Conservation (phyloP, 2,329 filamentous ascomycete species). For the Colletotrichum spaethianum region DNA sequence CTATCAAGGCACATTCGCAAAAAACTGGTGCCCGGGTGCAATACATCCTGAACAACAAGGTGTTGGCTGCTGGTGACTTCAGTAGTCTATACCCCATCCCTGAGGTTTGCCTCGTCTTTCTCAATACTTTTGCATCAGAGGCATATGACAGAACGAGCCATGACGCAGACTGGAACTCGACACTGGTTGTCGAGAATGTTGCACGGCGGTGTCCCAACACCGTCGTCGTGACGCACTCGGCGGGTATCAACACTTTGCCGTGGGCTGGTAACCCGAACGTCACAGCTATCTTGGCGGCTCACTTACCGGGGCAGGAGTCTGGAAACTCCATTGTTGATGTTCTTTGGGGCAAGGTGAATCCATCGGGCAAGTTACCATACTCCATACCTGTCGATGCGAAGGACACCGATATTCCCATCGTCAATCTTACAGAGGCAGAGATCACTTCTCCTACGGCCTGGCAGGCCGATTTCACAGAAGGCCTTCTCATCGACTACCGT, state of each 20-base stretch:
- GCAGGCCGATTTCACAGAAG: conserved; percentile 65
- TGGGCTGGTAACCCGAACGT: conserved; percentile 76
- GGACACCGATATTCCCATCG: conserved; percentile 60
- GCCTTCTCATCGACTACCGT: conserved; percentile 69
- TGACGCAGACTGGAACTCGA: conserved; percentile 74
- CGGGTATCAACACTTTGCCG: conserved; percentile 69
- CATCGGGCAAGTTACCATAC: conserved; percentile 65
- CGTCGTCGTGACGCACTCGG: conserved; percentile 74
- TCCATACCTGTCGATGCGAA: conserved; percentile 62
- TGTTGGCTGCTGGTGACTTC: conserved; percentile 65
- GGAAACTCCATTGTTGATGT: conserved; percentile 83
- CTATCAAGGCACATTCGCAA: conserved; percentile 72
- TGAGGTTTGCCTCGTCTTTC: conserved; percentile 78
- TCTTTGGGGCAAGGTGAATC: conserved; percentile 71
- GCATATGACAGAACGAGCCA: conserved; percentile 72
- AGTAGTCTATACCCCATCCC: conserved; percentile 64
- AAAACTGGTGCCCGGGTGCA: conserved; percentile 67
- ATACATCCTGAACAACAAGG: conserved; percentile 58
- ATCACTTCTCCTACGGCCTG: conserved; percentile 69
- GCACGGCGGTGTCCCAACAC: conserved; percentile 67
- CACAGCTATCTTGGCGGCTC: conserved; percentile 83
- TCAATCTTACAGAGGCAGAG: conserved; percentile 70
- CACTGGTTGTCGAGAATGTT: conserved; percentile 69
- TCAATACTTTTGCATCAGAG: conserved; percentile 78
- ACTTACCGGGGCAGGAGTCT: conserved; percentile 81